A percentile compares a stretch with the other conserved stretches of the same genome.
These are phyloP conservation scores for Auricularia sp. DNA, from an alignment of 768 basidiomycete species.

Conservation along the genomic window DNA sequence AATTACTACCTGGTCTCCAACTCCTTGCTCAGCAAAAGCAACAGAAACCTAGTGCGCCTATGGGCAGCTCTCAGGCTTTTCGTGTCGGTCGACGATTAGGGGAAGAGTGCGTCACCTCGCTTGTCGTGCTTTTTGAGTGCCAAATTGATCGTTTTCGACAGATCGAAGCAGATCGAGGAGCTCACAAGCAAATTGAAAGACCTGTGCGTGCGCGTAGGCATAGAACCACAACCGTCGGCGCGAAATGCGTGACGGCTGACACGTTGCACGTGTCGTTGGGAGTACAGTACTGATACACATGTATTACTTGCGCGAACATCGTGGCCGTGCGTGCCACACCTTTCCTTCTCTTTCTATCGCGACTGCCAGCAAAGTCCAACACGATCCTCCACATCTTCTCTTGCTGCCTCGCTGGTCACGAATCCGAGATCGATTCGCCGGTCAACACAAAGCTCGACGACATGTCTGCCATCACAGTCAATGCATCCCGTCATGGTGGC, in stretches of 20 bases:
- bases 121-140: background rate
- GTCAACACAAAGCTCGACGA: no score
- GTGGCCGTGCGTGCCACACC: background rate
- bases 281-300: background rate
- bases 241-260: background rate
- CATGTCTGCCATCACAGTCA: no score
- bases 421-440: background rate
- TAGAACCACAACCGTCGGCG: background rate
- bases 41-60: conserved; percentile 2
- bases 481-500: no score
- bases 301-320: background rate
- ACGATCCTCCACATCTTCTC: background rate
- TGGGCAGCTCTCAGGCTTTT: conserved; percentile 6
- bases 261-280: background rate
- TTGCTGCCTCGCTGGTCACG: background rate
- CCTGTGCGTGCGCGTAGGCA: conserved; percentile 4
- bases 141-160: background rate
- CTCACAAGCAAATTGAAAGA: conserved; percentile 5
- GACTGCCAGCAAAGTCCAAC: background rate
- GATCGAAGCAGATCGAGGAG: conserved; percentile 6
- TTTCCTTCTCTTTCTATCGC: background rate
- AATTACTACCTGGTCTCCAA: conserved; percentile 5
- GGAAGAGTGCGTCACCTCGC: conserved; percentile 7
- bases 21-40: conserved; percentile 3
- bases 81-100: conserved; percentile 7